A percentile compares a stretch with the other conserved stretches of the same genome.
These are phyloP conservation scores for Carex scoparia DNA, from an alignment of 176 grass and related monocot species.

Conservation along the genomic window DNA sequence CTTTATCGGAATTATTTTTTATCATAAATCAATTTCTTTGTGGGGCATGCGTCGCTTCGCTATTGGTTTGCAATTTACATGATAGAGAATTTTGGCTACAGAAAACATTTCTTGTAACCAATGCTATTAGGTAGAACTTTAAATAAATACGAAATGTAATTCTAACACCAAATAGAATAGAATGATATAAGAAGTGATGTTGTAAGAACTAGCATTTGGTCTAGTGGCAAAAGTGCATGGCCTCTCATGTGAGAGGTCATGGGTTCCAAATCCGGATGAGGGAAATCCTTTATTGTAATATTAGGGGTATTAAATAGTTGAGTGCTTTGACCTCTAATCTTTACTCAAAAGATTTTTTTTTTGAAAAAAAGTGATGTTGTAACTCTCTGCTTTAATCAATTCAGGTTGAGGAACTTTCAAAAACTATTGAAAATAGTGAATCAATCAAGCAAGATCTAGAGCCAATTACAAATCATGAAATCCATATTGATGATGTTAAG, in stretches of 20 bases:
- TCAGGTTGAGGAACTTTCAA: not conserved
- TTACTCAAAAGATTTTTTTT: too few species aligned
- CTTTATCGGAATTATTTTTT: too few species aligned
- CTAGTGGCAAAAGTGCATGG: too few species aligned
- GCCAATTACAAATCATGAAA: not conserved
- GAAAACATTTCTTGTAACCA: not conserved
- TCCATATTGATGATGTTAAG: not conserved
- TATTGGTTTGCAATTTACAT: not conserved
- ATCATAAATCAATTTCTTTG: not conserved
- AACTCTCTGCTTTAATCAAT: constrained; percentile 1
- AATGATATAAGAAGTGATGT: not conserved
- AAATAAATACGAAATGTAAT: not conserved
- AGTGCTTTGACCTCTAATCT: too few species aligned
- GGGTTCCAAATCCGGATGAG: too few species aligned
- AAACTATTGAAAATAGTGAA: not conserved
- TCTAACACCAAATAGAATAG: not conserved
- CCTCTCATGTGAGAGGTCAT: too few species aligned
- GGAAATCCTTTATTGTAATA: too few species aligned
- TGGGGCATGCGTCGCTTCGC: not conserved
- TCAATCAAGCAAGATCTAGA: constrained; percentile 10
- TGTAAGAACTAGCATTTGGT: not conserved
- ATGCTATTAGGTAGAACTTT: not conserved
- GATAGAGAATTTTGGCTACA: not conserved
- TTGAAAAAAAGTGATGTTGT: not conserved
- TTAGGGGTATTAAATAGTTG: too few species aligned